A percentile compares a stretch with the other conserved stretches of the same genome.
Evolutionary conservation across 1,284 basidiomycete genomes (phyloP).

Genomic region (Ganoderma boninense): DNA sequence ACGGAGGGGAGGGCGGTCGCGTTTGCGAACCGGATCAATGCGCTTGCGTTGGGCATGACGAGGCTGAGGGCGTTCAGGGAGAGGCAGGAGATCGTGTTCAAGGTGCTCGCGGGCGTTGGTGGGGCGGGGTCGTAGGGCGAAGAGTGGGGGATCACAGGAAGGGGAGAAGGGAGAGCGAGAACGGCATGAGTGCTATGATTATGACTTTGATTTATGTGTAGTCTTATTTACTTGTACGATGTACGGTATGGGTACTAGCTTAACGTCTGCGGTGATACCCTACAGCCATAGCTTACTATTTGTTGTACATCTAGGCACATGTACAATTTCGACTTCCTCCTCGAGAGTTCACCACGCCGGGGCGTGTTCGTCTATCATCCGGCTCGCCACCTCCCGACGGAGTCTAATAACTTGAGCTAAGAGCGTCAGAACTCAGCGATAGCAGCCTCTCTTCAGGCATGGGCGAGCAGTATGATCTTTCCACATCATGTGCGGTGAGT

Average conservation of each 20-base stretch:
- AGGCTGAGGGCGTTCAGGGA: constrained; percentile 74
- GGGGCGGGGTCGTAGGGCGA: constrained; percentile 17
- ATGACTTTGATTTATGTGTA: not conserved
- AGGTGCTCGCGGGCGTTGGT: constrained; percentile 59
- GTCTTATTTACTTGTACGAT: too few species aligned
- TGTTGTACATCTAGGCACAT: not conserved
- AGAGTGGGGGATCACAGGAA: too few species aligned
- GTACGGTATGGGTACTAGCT: not conserved
- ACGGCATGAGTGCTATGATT: not conserved
- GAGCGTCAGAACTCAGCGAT: too few species aligned
- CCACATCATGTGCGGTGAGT: not conserved
- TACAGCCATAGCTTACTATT: not conserved
- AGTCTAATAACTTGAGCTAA: too few species aligned
- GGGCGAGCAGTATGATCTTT: too few species aligned
- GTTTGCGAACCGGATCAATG: constrained; percentile 79
- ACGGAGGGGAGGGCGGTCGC: constrained; percentile 64
- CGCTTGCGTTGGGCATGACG: constrained; percentile 73
- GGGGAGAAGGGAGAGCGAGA: too few species aligned
- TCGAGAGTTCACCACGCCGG: not conserved
- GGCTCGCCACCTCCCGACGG: too few species aligned
- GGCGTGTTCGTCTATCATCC: too few species aligned
- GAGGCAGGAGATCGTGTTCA: constrained; percentile 75
- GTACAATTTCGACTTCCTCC: not conserved
- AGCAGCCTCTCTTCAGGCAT: too few species aligned
- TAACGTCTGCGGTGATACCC: not conserved